phyloP scores from a whole-genome alignment of 768 basidiomycete genomes.

The Pleurotus ostreatus region DNA sequence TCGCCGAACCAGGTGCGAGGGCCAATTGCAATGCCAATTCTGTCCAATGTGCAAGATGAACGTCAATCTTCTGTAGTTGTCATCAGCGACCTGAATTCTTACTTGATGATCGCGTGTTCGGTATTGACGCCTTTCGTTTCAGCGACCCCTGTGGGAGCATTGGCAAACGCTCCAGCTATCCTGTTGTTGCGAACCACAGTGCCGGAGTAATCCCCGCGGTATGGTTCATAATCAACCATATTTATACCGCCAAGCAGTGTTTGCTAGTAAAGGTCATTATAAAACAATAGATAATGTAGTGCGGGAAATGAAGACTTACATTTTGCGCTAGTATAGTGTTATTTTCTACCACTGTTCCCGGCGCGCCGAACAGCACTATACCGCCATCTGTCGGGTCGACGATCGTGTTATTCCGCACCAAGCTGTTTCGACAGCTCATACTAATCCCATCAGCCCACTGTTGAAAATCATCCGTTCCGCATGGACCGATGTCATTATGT shows the following conservation, averaged over 20 bases:
- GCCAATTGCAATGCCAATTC: slow-evolving; percentile 79
- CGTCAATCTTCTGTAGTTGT: slow-evolving; percentile 6
- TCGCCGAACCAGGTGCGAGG: slow-evolving; percentile 74
- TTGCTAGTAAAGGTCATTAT: slow-evolving; percentile 31
- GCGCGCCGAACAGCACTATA: slow-evolving; percentile 74
- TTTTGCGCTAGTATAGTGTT: slow-evolving; percentile 73
- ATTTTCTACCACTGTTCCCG: slow-evolving; percentile 68
- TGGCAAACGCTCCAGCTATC: slow-evolving; percentile 68
- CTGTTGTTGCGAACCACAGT: slow-evolving; percentile 65
- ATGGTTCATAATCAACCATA: slow-evolving; percentile 70
- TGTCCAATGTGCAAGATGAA: slow-evolving; percentile 18
- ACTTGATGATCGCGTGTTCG: slow-evolving; percentile 70
- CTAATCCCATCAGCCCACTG: slow-evolving; percentile 86
- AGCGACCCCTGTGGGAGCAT: slow-evolving; percentile 31
- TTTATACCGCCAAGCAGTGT: slow-evolving; percentile 77
- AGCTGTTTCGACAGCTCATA: slow-evolving; percentile 57
- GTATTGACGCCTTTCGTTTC: slow-evolving; percentile 51
- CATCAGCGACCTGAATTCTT: slow-evolving; percentile 16
- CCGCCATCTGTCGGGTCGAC: slow-evolving; percentile 76
- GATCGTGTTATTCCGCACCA: slow-evolving; percentile 66
- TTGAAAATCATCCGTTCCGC: slow-evolving; percentile 58
- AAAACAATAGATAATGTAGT: too few species aligned
- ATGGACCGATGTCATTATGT: slow-evolving; percentile 83
- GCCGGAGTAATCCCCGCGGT: slow-evolving; percentile 58
- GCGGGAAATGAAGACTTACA: slow-evolving; percentile 32